Evolutionary conservation across 1,139 yeast species (phyloP).

Genomic region (Pneumocystis oryctolagi): DNA sequence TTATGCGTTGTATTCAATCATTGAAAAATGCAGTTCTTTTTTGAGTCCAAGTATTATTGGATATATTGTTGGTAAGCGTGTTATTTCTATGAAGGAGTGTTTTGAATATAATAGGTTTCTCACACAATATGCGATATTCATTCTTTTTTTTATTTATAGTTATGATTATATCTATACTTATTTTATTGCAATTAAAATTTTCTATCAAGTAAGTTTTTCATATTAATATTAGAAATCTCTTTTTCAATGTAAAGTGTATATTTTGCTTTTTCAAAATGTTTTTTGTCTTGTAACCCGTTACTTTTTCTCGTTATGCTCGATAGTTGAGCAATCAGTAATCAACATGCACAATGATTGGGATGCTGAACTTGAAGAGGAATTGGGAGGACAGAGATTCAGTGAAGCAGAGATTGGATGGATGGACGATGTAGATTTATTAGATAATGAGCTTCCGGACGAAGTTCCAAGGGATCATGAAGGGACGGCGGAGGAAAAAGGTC

Average conservation of each 20-base stretch:
- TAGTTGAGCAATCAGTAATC: too few species aligned
- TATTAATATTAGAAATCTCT: too few species aligned
- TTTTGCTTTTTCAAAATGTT: too few species aligned
- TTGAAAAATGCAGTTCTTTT: conserved; percentile 61
- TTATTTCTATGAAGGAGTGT: not conserved
- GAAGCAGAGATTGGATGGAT: not conserved
- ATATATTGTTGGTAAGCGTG: not conserved
- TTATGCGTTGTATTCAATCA: conserved; percentile 53
- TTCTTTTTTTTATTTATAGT: conserved; percentile 43
- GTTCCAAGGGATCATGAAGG: conserved; percentile 14
- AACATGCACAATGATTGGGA: not conserved
- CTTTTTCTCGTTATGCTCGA: too few species aligned
- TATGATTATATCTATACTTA: conserved; percentile 37
- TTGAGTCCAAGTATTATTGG: conserved; percentile 56
- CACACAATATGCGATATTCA: conserved; percentile 54
- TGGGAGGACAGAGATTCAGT: not conserved
- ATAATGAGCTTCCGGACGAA: conserved; percentile 27
- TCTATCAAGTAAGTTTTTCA: not conserved
- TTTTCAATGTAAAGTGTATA: too few species aligned
- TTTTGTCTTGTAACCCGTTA: too few species aligned
- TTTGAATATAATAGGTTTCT: conserved; percentile 40
- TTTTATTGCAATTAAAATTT: conserved; percentile 22
- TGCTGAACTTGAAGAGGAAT: not conserved
- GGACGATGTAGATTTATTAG: conserved; percentile 3
- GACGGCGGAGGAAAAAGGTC: conserved; percentile 18